Base-by-base conservation (phyloP, 352 stramenopile species). In the Globisporangium cystogenes region DNA sequence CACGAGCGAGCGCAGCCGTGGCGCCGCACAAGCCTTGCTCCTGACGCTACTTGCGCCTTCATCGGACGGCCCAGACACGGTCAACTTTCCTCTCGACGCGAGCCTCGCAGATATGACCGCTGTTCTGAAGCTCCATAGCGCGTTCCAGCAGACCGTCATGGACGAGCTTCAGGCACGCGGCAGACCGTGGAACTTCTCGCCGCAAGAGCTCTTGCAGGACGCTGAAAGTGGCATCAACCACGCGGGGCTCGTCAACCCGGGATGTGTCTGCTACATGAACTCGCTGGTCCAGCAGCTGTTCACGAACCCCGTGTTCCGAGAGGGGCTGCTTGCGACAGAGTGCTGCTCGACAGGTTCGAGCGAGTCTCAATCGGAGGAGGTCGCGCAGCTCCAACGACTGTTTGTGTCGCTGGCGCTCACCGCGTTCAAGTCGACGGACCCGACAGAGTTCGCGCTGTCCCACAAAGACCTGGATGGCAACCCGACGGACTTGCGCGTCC, bases 251-350 rank as follows among this genome's bases (percentile, higher is more conserved):
- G 87, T 96, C 41, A 99, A 99, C 61, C 96, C 98, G 45, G 97
- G 97, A 8, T 99, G 96, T 57, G 98, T 98, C 11, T 99, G 97
- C 76, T 99, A 99, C 79, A 99, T 99, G 96, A 99, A 99, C 70
- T 96, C 94, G 0, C 73, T 99, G 0, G 65, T 99, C 4, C 97
- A 99, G 61, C 95, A 99, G 57, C 73, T 99, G 39, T 99, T 91
- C 47, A 83, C 87, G 64, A 72, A 79, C 45, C 74, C 80, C 0
- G 50, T 36, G 1, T 95, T 97, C 53, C 70, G 74, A 21, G 43
- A 66, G 7, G 72, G 71, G 2, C 39, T 93, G 1, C 46, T 93
- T 2, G 52, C 53, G 3, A 41, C 83, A 10, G 60, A 87, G 35
- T 70, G 59, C 26, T 47, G 43, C 0, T 24, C 58, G 8, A 36